Conservation (phyloP, 805 yeast species). For the Suhomyces tanzawaensis region DNA sequence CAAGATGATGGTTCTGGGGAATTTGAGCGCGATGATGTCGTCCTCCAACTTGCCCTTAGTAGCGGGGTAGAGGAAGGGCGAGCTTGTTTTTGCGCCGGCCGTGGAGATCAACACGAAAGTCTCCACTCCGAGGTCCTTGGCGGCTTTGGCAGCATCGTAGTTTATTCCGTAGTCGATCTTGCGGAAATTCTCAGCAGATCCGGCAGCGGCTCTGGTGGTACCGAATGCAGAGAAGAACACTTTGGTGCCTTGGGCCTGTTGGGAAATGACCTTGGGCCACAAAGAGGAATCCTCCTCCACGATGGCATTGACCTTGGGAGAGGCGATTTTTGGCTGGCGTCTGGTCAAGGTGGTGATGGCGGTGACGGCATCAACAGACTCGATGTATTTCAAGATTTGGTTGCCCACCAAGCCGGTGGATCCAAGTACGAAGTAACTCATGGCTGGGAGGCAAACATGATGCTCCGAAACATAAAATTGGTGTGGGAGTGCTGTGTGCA, state of each 20-base stretch:
- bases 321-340: slow-evolving; percentile 33
- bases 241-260: slow-evolving; percentile 32
- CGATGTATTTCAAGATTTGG: slow-evolving; percentile 44
- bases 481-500: too few species aligned
- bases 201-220: slow-evolving; percentile 71
- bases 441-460: too few species aligned
- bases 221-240: slow-evolving; percentile 67
- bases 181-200: slow-evolving; percentile 66
- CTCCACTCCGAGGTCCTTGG: slow-evolving; percentile 64
- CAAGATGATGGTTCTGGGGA: slow-evolving; percentile 70
- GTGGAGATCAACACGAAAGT: slow-evolving; percentile 70
- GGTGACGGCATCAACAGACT: slow-evolving; percentile 31
- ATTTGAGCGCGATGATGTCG: slow-evolving; percentile 57
- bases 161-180: slow-evolving; percentile 76
- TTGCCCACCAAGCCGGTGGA: slow-evolving; percentile 79
- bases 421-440: slow-evolving; percentile 45
- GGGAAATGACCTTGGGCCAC: slow-evolving; percentile 48
- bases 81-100: slow-evolving; percentile 56
- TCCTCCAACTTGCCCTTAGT: slow-evolving; percentile 78
- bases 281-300: slow-evolving; percentile 45
- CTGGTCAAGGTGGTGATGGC: slow-evolving; percentile 53
- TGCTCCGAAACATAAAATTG: too few species aligned
- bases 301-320: slow-evolving; percentile 35
- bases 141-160: slow-evolving; percentile 65
- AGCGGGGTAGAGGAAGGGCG: slow-evolving; percentile 58